A percentile compares a stretch with the other conserved stretches of the same genome.
Conservation (phyloP, 257 asterid genomes). For the Cinchona pubescens region DNA sequence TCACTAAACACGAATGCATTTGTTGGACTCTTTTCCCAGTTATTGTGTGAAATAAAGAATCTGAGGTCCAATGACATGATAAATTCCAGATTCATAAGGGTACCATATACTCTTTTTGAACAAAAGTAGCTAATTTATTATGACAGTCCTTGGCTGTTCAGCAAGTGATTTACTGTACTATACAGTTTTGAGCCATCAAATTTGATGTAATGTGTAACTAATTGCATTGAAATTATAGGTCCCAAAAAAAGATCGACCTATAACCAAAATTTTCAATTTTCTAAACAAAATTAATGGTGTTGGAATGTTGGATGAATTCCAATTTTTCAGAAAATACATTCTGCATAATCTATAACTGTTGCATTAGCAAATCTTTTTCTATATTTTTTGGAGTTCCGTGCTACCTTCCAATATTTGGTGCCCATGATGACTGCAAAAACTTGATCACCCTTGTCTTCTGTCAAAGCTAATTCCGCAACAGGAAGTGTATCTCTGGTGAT, state of each 20-base stretch:
- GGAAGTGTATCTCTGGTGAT: slow-evolving; percentile 99
- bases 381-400: too few relatives aligned
- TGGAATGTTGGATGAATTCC: slow-evolving; percentile 1
- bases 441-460: slow-evolving; percentile 63
- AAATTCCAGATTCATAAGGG: not conserved
- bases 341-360: not conserved
- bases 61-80: not conserved
- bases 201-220: not conserved
- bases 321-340: not conserved
- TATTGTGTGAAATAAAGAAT: not conserved
- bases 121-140: not conserved
- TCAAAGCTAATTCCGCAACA: slow-evolving; percentile 88
- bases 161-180: not conserved
- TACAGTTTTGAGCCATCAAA: not conserved
- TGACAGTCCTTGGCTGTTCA: not conserved
- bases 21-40: not conserved
- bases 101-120: not conserved
- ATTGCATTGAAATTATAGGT: too few relatives aligned
- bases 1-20: not conserved
- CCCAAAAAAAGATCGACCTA: too few relatives aligned
- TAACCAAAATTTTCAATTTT: not conserved
- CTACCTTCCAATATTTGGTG: slow-evolving; percentile 89
- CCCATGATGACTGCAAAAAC: slow-evolving; percentile 83
- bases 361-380: not conserved
- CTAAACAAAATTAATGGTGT: not conserved